These are phyloP conservation scores for Cephalotrichum gorgonifer DNA, from an alignment of 2,329 filamentous ascomycete species.

Conservation along the genomic window DNA sequence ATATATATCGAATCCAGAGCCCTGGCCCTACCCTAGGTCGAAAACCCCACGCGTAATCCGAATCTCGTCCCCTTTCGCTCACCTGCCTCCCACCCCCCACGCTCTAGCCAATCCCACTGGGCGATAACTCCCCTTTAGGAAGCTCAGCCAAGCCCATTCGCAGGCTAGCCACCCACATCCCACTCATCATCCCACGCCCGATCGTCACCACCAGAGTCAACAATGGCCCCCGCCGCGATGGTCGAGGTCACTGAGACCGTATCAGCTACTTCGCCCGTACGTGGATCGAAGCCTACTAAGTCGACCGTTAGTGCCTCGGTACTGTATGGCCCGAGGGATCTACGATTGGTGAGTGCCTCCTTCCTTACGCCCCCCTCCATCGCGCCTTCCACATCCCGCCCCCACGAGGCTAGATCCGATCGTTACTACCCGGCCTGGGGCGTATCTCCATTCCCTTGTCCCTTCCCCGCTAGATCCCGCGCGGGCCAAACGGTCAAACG, in stretches of 20 bases:
- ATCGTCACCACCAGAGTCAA: slow-evolving; percentile 30
- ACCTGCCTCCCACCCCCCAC: slow-evolving; percentile 3
- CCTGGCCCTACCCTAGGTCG: neutral
- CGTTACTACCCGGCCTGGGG: neutral
- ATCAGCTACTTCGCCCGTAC: slow-evolving; percentile 32
- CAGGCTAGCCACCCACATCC: slow-evolving; percentile 16
- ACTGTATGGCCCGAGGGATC: slow-evolving; percentile 44
- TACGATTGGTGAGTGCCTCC: slow-evolving; percentile 39
- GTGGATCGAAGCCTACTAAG: slow-evolving; percentile 22
- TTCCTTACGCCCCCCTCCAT: neutral
- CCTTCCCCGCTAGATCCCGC: neutral
- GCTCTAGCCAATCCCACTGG: slow-evolving; percentile 16
- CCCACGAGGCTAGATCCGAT: neutral
- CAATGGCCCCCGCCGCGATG: slow-evolving; percentile 41
- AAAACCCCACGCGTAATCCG: neutral
- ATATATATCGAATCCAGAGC: neutral
- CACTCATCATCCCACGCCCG: slow-evolving; percentile 53
- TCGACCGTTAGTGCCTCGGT: slow-evolving; percentile 42
- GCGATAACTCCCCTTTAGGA: slow-evolving; percentile 17
- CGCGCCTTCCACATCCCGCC: neutral
- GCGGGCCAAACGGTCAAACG: neutral
- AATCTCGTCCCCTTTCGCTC: slow-evolving; percentile 1
- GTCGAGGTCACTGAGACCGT: slow-evolving; percentile 20
- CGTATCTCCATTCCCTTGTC: neutral
- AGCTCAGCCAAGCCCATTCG: slow-evolving; percentile 13